Percentiles rank a stretch among this genome's conserved stretches.
These are phyloP conservation scores for Sphaerobolus stellatus DNA, from an alignment of 1,284 basidiomycete species.

Conservation along the genomic window DNA sequence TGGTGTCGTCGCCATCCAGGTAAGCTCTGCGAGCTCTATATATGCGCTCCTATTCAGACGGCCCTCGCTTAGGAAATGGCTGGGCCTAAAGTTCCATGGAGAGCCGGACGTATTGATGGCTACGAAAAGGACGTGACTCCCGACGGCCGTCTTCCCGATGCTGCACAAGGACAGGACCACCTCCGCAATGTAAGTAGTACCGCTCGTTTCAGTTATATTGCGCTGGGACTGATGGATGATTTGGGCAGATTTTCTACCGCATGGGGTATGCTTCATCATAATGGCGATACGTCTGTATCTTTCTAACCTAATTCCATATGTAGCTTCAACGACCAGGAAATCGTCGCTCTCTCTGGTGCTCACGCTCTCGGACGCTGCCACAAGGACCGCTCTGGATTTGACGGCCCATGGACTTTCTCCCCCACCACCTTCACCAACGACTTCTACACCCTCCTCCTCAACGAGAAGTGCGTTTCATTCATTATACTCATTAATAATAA, in stretches of 20 bases:
- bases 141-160: conserved; percentile 94
- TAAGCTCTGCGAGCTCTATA: conserved; percentile 11
- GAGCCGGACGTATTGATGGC: conserved; percentile 86
- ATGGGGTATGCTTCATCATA: conserved; percentile 60
- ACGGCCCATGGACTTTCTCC: conserved; percentile 90
- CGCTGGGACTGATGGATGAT: conserved; percentile 5
- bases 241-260: conserved; percentile 92
- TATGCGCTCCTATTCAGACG: conserved; percentile 19
- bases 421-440: conserved; percentile 88
- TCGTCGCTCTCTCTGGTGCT: conserved; percentile 91
- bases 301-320: conserved; percentile 6
- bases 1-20: conserved; percentile 83
- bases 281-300: not conserved
- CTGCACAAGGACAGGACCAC: conserved; percentile 80
- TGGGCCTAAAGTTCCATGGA: conserved; percentile 84
- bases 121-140: conserved; percentile 77
- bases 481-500: not conserved
- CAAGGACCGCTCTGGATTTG: conserved; percentile 78
- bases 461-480: conserved; percentile 66
- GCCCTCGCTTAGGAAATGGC: conserved; percentile 59
- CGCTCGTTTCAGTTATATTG: not conserved
- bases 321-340: conserved; percentile 93
- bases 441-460: conserved; percentile 85
- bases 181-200: conserved; percentile 63
- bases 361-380: conserved; percentile 97